Base-by-base conservation (phyloP, 2,329 filamentous ascomycete species). In the Beauveria brongniartii region DNA sequence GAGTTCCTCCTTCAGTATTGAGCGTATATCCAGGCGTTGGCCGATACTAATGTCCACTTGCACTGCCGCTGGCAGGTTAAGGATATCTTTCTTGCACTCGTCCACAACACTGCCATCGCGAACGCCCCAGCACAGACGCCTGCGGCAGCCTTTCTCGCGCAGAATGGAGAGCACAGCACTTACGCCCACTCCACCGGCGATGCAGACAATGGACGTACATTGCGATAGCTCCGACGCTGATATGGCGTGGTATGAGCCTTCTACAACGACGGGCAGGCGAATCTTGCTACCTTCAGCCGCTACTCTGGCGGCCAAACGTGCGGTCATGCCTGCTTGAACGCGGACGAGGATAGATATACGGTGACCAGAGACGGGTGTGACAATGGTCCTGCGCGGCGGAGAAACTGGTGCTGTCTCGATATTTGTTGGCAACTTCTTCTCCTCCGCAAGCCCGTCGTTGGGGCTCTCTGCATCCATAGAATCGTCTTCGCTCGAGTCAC, bases 101-200 rank as follows among this genome's bases (percentile, higher is more conserved):
- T 56, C 56, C 6, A 64, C 34, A 1, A 71, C 61, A 9, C 59
- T 63, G 3, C 57, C 54, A 22, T 63, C 64, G 14, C 70, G 66
- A 1, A 65, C 63, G 5, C 65, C 67, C 70, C 68, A 73, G 59
- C 64, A 69, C 1, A 73, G 55, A 1, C 65, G 64, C 4, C 65
- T 64, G 3, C 64, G 63, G 14, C 52, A 55, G 37, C 30, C 50
- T 22, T 61, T 43, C 14, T 50, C 44, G 34, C 52, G 59, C 5
- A 71, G 64, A 18, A 67, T 61, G 2, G 72, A 68, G 16, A 74
- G 61, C 16, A 71, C 63, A 7, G 69, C 69, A 3, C 69, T 71
- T 12, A 74, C 66, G 20, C 70, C 71, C 0, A 73, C 70, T 5
- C 71, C 72, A 14, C 73, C 72, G 1, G 70, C 70, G 10, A 74